Evolutionary conservation across 78 protist genomes (phyloP), one percentile per base, ranked within the genome.

Genomic region (Dictyostelium brefeldianum): DNA sequence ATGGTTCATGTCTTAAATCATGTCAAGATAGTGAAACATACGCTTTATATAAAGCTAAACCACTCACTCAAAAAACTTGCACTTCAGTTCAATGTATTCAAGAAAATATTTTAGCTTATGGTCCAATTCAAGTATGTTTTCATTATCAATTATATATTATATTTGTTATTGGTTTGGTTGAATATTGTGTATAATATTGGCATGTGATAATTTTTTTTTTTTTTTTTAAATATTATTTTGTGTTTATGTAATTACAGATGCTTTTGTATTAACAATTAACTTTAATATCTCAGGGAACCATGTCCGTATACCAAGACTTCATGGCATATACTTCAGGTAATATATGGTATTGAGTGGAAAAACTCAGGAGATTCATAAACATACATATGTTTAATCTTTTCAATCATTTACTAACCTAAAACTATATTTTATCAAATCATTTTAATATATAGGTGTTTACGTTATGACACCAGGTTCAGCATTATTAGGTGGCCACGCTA

Each of bases 401-500:
- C n/a, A n/a, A n/a, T n/a, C n/a, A n/a, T n/a, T 54, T 54, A 64
- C 11, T 64, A 25, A 25, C 11, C 69, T 7, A 15, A 2, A 25
- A 64, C 71, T 64, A n/a, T n/a, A 17, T 62, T 62, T 62, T 17
- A 20, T 18, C 10, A n/a, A 64, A 64, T 64, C 14, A 54, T 54
- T 3, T 29, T 65, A 5, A 29, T 12, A 10, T 18, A 67, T 29
- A 25, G 96, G 96, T 84, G 96, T 95, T 25, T 95, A 95, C 78
- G 71, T 79, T 48, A 20, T 78, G 46, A 50, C 47, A n/a, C 48
- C 57, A 22, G 36, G 59, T 41, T 14, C 91, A 2, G 9, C 51
- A 14, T 57, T 59, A 25, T 29, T 94, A 18, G 96, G 96, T 67
- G 94, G 94, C 57, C 94, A 89, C 65, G 94, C 94, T 6, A 89